Conservation (phyloP, 1,284 basidiomycete species). For the Cutaneotrichosporon cyanovorans region DNA sequence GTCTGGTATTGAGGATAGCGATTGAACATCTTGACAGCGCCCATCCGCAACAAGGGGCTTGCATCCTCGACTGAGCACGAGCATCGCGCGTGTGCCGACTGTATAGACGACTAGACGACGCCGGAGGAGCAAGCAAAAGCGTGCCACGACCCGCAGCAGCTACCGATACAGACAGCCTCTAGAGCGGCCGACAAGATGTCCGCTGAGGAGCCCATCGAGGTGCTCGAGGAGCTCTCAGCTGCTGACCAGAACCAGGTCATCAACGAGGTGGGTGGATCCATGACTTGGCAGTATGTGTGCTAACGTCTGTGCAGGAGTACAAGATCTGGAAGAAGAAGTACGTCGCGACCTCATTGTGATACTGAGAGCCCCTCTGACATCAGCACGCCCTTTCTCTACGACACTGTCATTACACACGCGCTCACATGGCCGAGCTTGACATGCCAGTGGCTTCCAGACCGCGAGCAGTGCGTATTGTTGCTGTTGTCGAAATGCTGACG, state of each 20-base stretch:
- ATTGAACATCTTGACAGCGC: too few relatives aligned
- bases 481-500: constrained; percentile 10
- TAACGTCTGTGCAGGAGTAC: constrained; percentile 46
- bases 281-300: background rate
- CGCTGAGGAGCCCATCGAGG: constrained; percentile 33
- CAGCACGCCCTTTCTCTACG: constrained; percentile 85
- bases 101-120: too few relatives aligned
- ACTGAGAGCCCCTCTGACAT: background rate
- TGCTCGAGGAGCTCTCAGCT: constrained; percentile 54
- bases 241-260: constrained; percentile 72
- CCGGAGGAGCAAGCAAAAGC: too few relatives aligned
- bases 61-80: too few relatives aligned
- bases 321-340: constrained; percentile 72
- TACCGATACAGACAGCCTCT: too few relatives aligned
- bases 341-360: background rate
- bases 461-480: constrained; percentile 62
- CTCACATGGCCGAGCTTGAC: constrained; percentile 97
- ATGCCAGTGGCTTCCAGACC: constrained; percentile 98
- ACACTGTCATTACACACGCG: constrained; percentile 94
- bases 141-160: too few relatives aligned
- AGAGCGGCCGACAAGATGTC: constrained; percentile 5
- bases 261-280: constrained; percentile 62
- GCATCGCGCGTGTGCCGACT: too few relatives aligned
- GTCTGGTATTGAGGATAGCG: too few relatives aligned
- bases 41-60: too few relatives aligned